phyloP scores from a whole-genome alignment of 768 basidiomycete species.

The Dendrothele bispora region DNA sequence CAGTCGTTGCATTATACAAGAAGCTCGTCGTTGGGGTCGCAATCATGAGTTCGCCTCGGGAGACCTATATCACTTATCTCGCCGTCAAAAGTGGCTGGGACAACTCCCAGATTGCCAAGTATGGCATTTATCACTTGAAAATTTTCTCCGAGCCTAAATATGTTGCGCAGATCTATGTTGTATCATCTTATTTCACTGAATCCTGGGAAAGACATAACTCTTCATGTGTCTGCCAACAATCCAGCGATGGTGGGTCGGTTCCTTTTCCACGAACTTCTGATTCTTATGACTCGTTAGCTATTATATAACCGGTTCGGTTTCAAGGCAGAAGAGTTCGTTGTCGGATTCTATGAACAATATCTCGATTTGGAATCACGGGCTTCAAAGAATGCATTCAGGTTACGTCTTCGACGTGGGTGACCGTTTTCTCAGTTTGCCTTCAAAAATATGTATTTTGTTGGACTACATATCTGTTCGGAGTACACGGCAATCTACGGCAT shows the following conservation, averaged over 20 bases:
- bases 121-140: constrained; percentile 18
- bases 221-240: constrained; percentile 82
- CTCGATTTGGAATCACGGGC: constrained; percentile 66
- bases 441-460: no score
- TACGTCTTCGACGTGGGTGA: constrained; percentile 61
- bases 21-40: constrained; percentile 72
- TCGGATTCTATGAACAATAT: constrained; percentile 80
- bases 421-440: not conserved
- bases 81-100: constrained; percentile 82
- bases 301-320: constrained; percentile 87
- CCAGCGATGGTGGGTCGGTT: constrained; percentile 67
- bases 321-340: constrained; percentile 83
- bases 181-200: constrained; percentile 73
- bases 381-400: constrained; percentile 79
- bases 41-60: constrained; percentile 74
- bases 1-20: constrained; percentile 74
- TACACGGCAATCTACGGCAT: no score
- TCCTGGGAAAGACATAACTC: constrained; percentile 73
- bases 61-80: constrained; percentile 83
- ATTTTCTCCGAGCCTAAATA: no score
- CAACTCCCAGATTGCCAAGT: constrained; percentile 78
- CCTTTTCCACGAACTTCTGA: not conserved
- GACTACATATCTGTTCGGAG: no score
- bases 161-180: constrained; percentile 62
- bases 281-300: constrained; percentile 39